These are phyloP conservation scores for Cutaneotrichosporon daszewskae DNA, from an alignment of 1,284 basidiomycete genomes.

Conservation along the genomic window DNA sequence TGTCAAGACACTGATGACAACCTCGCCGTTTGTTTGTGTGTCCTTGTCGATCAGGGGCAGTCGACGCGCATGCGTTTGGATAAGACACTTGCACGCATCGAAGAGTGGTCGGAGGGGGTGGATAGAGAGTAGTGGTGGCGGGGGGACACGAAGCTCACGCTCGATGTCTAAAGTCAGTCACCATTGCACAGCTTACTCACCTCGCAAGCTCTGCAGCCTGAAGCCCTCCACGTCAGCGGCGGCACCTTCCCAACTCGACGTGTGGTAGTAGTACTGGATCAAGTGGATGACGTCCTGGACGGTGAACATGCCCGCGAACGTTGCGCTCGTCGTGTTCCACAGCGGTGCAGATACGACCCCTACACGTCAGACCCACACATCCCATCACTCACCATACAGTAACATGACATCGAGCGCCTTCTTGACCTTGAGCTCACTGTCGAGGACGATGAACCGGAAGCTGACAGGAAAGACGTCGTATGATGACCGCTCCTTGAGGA, in stretches of 20 bases:
- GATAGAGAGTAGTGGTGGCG: constrained; percentile 83
- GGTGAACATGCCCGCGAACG: constrained; percentile 90
- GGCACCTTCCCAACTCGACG: constrained; percentile 78
- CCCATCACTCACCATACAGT: constrained; percentile 63
- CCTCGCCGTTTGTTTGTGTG: constrained; percentile 87
- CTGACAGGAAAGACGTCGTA: constrained; percentile 96
- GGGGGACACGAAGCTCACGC: constrained; percentile 81
- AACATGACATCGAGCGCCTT: constrained; percentile 85
- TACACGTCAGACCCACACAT: constrained; percentile 38
- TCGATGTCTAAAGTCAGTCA: constrained; percentile 79
- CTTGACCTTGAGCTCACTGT: constrained; percentile 88
- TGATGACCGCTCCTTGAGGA: constrained; percentile 75
- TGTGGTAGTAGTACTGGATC: constrained; percentile 90
- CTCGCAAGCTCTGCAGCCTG: constrained; percentile 77
- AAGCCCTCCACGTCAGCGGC: constrained; percentile 92
- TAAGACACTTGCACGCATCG: constrained; percentile 83
- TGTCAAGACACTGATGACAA: constrained; percentile 92
- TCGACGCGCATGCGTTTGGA: constrained; percentile 91
- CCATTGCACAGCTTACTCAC: constrained; percentile 52
- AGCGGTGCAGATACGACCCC: constrained; percentile 96
- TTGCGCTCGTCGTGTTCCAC: constrained; percentile 90
- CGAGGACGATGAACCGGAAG: constrained; percentile 92
- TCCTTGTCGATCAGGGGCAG: constrained; percentile 91
- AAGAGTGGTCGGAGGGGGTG: constrained; percentile 83
- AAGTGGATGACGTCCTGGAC: constrained; percentile 93